Percentiles rank a stretch among this genome's conserved stretches.
Evolutionary conservation across 2,329 filamentous ascomycete genomes (phyloP).

Genomic region (Colletotrichum lupini): DNA sequence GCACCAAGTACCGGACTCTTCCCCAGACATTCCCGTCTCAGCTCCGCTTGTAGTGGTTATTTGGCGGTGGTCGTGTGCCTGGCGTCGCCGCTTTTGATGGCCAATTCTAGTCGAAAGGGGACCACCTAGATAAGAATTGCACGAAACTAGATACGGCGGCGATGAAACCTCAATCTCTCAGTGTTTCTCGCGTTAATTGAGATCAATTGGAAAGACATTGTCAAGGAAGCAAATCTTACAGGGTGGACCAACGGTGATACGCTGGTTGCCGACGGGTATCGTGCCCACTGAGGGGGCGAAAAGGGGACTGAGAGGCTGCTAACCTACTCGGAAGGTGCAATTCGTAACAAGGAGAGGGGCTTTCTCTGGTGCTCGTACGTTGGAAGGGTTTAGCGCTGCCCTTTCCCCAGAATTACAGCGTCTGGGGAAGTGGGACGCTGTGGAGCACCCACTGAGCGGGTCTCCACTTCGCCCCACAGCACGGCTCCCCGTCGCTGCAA

Average conservation of each 20-base stretch:
- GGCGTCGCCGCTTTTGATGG: background rate
- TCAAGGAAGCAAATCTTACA: background rate
- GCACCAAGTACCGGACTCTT: background rate
- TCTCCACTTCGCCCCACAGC: slow-evolving; percentile 23
- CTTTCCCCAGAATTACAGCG: slow-evolving; percentile 36
- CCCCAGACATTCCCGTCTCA: background rate
- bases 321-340: too few relatives aligned
- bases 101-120: background rate
- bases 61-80: background rate
- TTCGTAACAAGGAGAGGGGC: background rate
- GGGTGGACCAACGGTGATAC: background rate
- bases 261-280: slow-evolving; percentile 27
- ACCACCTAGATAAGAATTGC: background rate
- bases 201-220: background rate
- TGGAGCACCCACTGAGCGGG: background rate
- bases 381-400: slow-evolving; percentile 25
- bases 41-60: background rate
- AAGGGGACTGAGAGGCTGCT: background rate
- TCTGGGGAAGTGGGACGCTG: slow-evolving; percentile 36
- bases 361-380: background rate
- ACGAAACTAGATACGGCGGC: too few relatives aligned
- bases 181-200: background rate
- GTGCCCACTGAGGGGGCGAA: slow-evolving; percentile 14
- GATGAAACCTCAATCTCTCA: background rate
- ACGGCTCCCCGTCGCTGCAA: background rate